Evolutionary conservation across 2,329 filamentous ascomycete genomes (phyloP).

Genomic region (Verticillium nubilum): DNA sequence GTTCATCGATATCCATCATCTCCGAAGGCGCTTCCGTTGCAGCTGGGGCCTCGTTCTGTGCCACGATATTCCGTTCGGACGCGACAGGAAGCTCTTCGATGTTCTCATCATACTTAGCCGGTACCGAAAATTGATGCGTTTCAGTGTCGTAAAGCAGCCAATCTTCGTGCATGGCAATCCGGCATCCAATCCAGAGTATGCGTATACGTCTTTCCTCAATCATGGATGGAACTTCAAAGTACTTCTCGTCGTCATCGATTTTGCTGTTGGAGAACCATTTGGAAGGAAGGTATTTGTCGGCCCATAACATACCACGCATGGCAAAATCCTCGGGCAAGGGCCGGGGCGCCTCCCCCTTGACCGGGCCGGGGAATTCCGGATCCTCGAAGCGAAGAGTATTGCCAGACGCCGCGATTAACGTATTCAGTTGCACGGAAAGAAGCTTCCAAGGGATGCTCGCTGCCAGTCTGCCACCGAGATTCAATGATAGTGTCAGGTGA

Average conservation of each 20-base stretch:
- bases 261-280: conserved; percentile 54
- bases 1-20: not conserved
- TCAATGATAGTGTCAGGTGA: conserved; percentile 33
- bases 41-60: not conserved
- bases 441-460: conserved; percentile 47
- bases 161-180: conserved; percentile 33
- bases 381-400: conserved; percentile 15
- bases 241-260: conserved; percentile 63
- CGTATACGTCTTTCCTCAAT: conserved; percentile 51
- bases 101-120: conserved; percentile 25
- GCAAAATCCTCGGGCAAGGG: conserved; percentile 67
- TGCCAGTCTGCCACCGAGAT: conserved; percentile 27
- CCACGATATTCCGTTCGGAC: not conserved
- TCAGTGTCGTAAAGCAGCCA: conserved; percentile 40
- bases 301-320: conserved; percentile 58
- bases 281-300: conserved; percentile 50
- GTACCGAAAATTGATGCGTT: conserved; percentile 31
- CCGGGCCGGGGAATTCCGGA: conserved; percentile 40
- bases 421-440: conserved; percentile 35
- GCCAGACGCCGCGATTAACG: conserved; percentile 15
- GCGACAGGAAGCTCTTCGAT: not conserved
- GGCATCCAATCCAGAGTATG: conserved; percentile 51
- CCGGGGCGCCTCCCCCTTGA: conserved; percentile 34
- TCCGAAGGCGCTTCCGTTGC: not conserved
- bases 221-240: conserved; percentile 57